Base-by-base conservation (phyloP, 805 yeast genomes). In the Clavispora vitiphila region DNA sequence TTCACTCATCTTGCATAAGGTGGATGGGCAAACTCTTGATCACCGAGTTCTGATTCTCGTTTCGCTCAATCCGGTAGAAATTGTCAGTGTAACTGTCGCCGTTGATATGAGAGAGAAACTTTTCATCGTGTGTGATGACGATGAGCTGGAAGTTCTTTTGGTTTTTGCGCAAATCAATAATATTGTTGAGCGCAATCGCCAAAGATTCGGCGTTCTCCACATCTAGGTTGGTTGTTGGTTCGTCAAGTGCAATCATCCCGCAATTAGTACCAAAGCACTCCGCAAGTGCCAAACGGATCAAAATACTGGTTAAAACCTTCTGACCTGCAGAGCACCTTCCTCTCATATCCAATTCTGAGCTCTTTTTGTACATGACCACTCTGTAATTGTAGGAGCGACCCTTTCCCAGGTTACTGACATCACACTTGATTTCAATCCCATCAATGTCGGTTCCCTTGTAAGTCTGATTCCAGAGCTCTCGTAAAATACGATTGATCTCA, bases 261-360 rank as follows among this genome's bases (percentile, higher is more conserved):
- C 96, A 91, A 57, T 86, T 87, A 1, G 81, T 74, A 7, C 99
- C 98, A 68, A 93, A 91, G 55, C 97, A 87, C 62, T 93, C 98
- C 1, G 98, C 93, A 37, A 93, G 68, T 0, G 97, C 96, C 42
- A 93, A 65, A 41, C 99, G 72, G 42, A 93, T 91, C 24, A 93
- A 80, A 37, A 93, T 90, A 30, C 95, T 83, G 0, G 98, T 96
- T 35, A 93, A 64, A 4, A 93, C 97, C 55, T 89, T 87, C 62
- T 93, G 99, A 0, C 99, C 99, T 0, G 99, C 98, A 1, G 96
- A 87, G 60, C 99, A 93, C 43, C 99, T 69, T 0, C 99, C 99
- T 47, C 99, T 76, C 99, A 93, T 93, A 58, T 93, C 99, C 37
- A 93, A 67, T 60, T 93, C 98, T 1, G 82, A 85, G 44, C 86